Evolutionary conservation across 23 red algal species (phyloP).

Genomic region (Gracilaria domingensis): DNA sequence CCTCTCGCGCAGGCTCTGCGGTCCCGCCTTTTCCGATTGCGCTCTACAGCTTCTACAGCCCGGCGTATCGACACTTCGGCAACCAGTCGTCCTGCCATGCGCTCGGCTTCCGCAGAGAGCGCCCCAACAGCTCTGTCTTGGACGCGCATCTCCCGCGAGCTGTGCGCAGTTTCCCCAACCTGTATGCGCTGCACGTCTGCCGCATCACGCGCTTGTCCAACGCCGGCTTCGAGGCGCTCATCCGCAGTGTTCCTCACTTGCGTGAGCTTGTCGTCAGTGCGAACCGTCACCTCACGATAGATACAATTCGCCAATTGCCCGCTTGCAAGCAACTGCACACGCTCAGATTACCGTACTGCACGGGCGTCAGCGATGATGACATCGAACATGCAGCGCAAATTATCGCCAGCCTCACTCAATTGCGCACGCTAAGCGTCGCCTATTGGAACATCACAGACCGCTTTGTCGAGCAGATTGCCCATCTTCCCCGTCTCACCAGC

Average conservation of each 20-base stretch:
- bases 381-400: background rate
- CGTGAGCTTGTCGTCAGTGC: slow-evolving; percentile 23
- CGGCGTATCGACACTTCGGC: slow-evolving; percentile 22
- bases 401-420: background rate
- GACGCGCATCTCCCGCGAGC: slow-evolving; percentile 13
- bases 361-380: background rate
- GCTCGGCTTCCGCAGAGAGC: background rate
- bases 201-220: slow-evolving; percentile 10
- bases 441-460: slow-evolving; percentile 36
- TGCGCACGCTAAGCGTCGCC: slow-evolving; percentile 12
- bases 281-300: background rate
- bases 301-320: background rate
- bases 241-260: background rate
- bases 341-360: slow-evolving; percentile 22
- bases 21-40: slow-evolving; percentile 33
- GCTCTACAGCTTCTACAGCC: slow-evolving; percentile 38
- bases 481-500: background rate
- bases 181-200: slow-evolving; percentile 19
- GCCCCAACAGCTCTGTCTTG: background rate
- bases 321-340: background rate
- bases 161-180: background rate
- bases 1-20: background rate
- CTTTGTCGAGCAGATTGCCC: background rate
- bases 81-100: slow-evolving; percentile 12
- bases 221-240: background rate